These are phyloP conservation scores for Ambrosia trifida DNA, from an alignment of 129 eudicot species.

Conservation along the genomic window DNA sequence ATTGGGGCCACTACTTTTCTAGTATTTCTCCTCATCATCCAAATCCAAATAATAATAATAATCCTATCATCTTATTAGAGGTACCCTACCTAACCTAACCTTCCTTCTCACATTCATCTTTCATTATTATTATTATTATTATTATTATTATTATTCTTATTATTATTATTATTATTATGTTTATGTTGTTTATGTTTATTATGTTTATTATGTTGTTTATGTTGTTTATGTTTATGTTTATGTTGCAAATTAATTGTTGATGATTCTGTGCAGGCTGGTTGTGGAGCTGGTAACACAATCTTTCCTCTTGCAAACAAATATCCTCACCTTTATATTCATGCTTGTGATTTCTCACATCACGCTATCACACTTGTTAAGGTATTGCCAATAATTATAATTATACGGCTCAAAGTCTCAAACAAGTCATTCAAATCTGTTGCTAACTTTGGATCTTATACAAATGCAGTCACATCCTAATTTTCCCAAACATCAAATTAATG, in stretches of 20 bases:
- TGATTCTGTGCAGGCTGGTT: conserved; percentile 48
- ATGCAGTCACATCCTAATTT: conserved; percentile 58
- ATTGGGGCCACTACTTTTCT: conserved; percentile 60
- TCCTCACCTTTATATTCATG: conserved; percentile 55
- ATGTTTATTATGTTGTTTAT: too few species aligned
- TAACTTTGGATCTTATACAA: conserved; percentile 18
- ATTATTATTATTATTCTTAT: too few species aligned
- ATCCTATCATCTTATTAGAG: conserved; percentile 47
- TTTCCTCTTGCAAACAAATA: conserved; percentile 50
- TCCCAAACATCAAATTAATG: conserved; percentile 42
- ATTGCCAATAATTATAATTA: too few species aligned
- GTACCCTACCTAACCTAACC: conserved; percentile 21
- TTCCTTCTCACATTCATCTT: too few species aligned
- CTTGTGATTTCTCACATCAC: conserved; percentile 65
- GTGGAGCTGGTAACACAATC: conserved; percentile 63
- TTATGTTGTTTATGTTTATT: too few species aligned
- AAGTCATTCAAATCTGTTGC: not conserved
- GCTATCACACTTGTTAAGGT: conserved; percentile 68
- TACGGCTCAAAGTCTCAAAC: too few species aligned
- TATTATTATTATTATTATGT: too few species aligned
- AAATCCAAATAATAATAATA: conserved; percentile 7
- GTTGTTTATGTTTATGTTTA: too few species aligned
- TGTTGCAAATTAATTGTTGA: not conserved
- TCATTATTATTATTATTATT: too few species aligned
- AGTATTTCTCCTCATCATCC: not conserved